Evolutionary conservation across 2,329 filamentous ascomycete genomes (phyloP).

Genomic region (Microcera coccophila): DNA sequence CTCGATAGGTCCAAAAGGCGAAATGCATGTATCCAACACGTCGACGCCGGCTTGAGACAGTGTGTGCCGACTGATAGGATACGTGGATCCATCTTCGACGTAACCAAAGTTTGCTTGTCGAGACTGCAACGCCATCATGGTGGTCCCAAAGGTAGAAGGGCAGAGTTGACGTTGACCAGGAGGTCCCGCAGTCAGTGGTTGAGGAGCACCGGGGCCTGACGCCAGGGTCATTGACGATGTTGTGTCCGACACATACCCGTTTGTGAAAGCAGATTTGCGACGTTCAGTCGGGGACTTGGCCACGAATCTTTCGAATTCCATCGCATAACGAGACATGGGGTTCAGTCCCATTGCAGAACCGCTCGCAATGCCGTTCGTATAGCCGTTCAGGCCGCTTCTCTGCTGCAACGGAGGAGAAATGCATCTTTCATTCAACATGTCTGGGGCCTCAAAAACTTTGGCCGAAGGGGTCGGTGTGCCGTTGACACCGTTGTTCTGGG

Average conservation of each 20-base stretch:
- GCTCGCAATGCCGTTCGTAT: not conserved
- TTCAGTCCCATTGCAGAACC: not conserved
- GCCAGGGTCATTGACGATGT: conserved; percentile 23
- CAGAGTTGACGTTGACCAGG: conserved; percentile 51
- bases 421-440: conserved; percentile 8
- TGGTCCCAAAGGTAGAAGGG: conserved; percentile 40
- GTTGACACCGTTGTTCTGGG: not conserved
- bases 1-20: conserved; percentile 5
- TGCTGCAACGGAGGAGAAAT: conserved; percentile 6
- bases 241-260: conserved; percentile 13
- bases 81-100: conserved; percentile 25
- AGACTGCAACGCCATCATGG: conserved; percentile 29
- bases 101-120: conserved; percentile 14
- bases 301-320: conserved; percentile 8
- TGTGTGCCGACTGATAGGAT: conserved; percentile 20
- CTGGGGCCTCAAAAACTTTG: conserved; percentile 3
- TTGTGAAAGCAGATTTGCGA: conserved; percentile 12
- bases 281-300: conserved; percentile 10
- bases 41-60: conserved; percentile 22
- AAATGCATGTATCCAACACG: conserved; percentile 6
- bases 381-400: not conserved
- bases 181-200: conserved; percentile 51
- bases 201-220: conserved; percentile 41
- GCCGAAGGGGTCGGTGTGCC: not conserved
- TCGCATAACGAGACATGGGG: not conserved